Evolutionary conservation across 371 early-diverging fungal species (phyloP).

Genomic region (Mortierella sp.): DNA sequence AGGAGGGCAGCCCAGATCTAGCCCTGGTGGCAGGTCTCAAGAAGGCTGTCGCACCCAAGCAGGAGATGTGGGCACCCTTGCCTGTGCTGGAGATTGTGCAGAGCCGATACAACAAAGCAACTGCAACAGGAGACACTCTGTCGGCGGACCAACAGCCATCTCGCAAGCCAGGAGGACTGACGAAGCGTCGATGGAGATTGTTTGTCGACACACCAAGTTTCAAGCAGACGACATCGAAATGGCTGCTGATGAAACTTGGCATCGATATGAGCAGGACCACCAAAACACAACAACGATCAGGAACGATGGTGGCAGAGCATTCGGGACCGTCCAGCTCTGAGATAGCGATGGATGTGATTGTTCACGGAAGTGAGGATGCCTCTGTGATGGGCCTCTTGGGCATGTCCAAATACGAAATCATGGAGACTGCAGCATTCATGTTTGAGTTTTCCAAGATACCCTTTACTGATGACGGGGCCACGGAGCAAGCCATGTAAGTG

Average conservation of each 20-base stretch:
- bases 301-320: constrained; percentile 36
- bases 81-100: constrained; percentile 32
- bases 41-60: constrained; percentile 32
- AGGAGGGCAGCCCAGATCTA: constrained; percentile 38
- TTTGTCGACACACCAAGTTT: constrained; percentile 37
- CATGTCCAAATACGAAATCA: constrained; percentile 32
- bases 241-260: constrained; percentile 47
- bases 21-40: constrained; percentile 37
- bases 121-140: too few species aligned
- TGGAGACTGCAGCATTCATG: constrained; percentile 45
- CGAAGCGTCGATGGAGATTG: constrained; percentile 36
- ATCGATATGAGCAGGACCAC: constrained; percentile 34
- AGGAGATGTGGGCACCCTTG: constrained; percentile 48
- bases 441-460: constrained; percentile 47
- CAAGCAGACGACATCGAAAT: constrained; percentile 34
- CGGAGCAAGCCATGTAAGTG: constrained; percentile 37
- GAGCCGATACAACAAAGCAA: constrained; percentile 6
- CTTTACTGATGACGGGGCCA: constrained; percentile 22
- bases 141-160: background rate
- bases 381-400: constrained; percentile 35
- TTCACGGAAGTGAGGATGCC: constrained; percentile 39
- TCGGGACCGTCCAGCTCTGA: background rate
- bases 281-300: constrained; percentile 34
- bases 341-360: constrained; percentile 37
- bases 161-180: background rate